Evolutionary conservation across 306 rosid species (phyloP), one percentile per base, ranked within the genome.

Genomic region (Malus sylvestris): DNA sequence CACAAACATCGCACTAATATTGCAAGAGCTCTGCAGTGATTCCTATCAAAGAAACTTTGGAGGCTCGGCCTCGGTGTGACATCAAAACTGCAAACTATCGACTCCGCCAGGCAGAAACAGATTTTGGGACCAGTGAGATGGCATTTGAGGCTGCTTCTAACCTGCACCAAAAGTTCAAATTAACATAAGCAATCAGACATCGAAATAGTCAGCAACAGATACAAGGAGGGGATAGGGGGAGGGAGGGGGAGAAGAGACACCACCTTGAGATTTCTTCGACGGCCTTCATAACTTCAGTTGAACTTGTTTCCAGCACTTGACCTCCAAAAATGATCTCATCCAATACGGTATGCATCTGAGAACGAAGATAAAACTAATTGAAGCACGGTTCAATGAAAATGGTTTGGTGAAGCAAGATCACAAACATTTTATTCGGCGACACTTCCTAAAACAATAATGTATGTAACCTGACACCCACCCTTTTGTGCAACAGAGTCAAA

Each of bases 321-420:
- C 98, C 97, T 74, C 99, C 99, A 51, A 93, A 88, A 74, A 95
- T 75, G 65, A 91, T 91, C 86, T 92, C 97, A 82, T 92, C 99
- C 68, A 95, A 68, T 79, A 95, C 88, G 18, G 92, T 79, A 80
- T 91, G 93, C 88, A 95, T 74, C 99, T 95, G 88, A 53, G 42
- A 71, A 45, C 62, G 63, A 69, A 76, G 70, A 60, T 64, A n/a
- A 84, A 78, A 69, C 58, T 71, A 63, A 70, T 22, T 45, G 23
- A 42, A 23, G 32, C 59, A 59, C 6, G 7, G 33, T 61, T 65
- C 58, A 59, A 23, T 68, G 69, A 32, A 77, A 55, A 40, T 68
- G 18, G 59, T 58, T 59, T n/a, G 23, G 33, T 5, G 29, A 76
- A 55, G 23, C 52, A 5, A 35, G 40, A 52, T 1, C 27, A 42